Evolutionary conservation across 225 moss, liverwort and hornwort genomes (phyloP), one percentile per base, ranked within the genome.

Genomic region (Thuidium tamariscinum): DNA sequence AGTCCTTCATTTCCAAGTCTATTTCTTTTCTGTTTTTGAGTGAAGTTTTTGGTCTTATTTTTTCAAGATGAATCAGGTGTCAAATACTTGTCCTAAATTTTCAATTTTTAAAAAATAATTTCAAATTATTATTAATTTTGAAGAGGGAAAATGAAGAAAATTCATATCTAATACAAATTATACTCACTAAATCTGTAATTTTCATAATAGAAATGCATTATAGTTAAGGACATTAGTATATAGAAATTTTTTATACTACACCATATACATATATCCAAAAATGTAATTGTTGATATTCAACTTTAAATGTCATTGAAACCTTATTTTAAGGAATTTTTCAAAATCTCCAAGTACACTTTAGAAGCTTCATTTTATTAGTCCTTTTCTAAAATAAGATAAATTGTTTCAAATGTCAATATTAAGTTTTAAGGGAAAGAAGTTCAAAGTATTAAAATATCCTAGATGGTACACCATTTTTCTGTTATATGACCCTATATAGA

Each of bases 401-500:
- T 3, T 0, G 1, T 17, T 17, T 71, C 6, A 5, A 72, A 46
- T 46, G 10, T 10, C 72, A 72, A 72, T 29, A 46, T 72, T 10
- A 44, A 11, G 2, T 29, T 44, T 69, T 29, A 16, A 46, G 0
- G 3, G 5, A 46, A 29, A 44, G 9, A 71, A 46, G 15, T 1
- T 71, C 6, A 29, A 17, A 44, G 1, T 29, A 10, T 71, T 29
- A 3, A 27, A 44, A 27, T 9, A 9, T 0, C 9, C 0, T 27
- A 0, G 5, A 70, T 9, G 5, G 8, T 26, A 2, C 15, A 15
- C 8, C 3, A 41, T 14, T 25, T 27, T 42, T 69, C 15, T 41
- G 0, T 41, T 9, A 26, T 26, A 44, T 0, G 0, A 71, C 0
- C 2, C 9, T 0, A 16, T 44, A 10, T 5, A 27, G 5, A 27